Base-by-base conservation (phyloP, 352 stramenopile genomes). In the Phytopythium litorale region DNA sequence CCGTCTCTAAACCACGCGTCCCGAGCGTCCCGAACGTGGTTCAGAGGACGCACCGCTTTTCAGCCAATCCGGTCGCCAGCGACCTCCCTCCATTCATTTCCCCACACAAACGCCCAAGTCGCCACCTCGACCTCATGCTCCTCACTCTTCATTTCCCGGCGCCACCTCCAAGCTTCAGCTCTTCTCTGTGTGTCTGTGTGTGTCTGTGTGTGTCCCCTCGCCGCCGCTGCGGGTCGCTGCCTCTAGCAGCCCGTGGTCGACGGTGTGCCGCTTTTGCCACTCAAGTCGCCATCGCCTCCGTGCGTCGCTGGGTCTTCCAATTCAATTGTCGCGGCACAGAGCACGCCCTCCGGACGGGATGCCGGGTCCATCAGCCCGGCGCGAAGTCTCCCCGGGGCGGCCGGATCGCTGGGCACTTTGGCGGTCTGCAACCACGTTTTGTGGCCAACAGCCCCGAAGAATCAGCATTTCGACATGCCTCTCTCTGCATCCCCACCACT, bases 391-490 rank as follows among this genome's bases (percentile, higher is more conserved):
- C 76, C 72, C 73, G 67, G 53, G 66, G 75, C 40, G 76, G 66
- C 76, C 68, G 87, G 80, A 88, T 68, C 73, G 80, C 80, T 89
- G 80, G 80, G 80, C 80, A 89, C 77, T 89, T 87, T 81, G 67
- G 72, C 65, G 57, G 64, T 65, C 53, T 72, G 59, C 59, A 66
- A 73, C 65, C 68, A 77, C 73, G 78, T 81, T 87, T 72, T 84
- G 77, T 77, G 74, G 63, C 76, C 67, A 73, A 71, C 76, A 72
- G 51, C 64, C 66, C 63, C 65, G 76, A 75, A 87, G 79, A 89
- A 89, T 89, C 80, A 89, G 80, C 80, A 89, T 88, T 89, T 87
- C 80, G 67, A 88, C 80, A 89, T 81, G 45, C 43, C 52, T 56
- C 48, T 52, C 35, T 58, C 53, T 43, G 40, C 7, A 40, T 40